Evolutionary conservation across 208 protist genomes (phyloP).

Genomic region (Leishmania braziliensis): DNA sequence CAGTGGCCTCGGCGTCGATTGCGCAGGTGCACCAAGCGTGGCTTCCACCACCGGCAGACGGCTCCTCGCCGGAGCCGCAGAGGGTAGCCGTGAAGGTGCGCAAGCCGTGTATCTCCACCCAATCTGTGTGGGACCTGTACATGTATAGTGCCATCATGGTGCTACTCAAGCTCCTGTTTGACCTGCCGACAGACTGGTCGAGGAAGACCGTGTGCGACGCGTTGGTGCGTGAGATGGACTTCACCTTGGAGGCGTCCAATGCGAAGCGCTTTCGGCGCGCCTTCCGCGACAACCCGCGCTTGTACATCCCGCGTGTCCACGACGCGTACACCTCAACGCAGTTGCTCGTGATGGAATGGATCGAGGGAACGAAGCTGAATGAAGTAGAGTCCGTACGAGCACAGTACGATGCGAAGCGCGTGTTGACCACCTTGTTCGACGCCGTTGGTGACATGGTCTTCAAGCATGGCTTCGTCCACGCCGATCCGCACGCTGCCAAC

Average conservation of each 20-base stretch:
- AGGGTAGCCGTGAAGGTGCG: conserved; percentile 96
- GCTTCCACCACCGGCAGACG: conserved; percentile 34
- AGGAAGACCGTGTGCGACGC: conserved; percentile 68
- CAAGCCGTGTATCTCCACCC: conserved; percentile 77
- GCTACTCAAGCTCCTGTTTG: conserved; percentile 70
- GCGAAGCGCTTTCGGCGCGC: conserved; percentile 47
- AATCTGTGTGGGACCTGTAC: conserved; percentile 85
- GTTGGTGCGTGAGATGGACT: conserved; percentile 84
- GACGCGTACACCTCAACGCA: conserved; percentile 54
- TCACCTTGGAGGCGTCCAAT: conserved; percentile 81
- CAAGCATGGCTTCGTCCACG: conserved; percentile 93
- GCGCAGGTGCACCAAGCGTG: conserved; percentile 93
- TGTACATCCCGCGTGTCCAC: conserved; percentile 76
- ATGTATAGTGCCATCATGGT: conserved; percentile 73
- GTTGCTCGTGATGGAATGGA: conserved; percentile 94
- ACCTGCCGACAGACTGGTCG: conserved; percentile 76
- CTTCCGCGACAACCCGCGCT: conserved; percentile 37
- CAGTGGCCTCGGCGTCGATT: conserved; percentile 94
- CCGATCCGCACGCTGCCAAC: conserved; percentile 94
- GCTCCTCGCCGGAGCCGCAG: conserved; percentile 20
- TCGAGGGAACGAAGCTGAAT: conserved; percentile 80
- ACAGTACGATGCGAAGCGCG: conserved; percentile 46
- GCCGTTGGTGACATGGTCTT: conserved; percentile 95
- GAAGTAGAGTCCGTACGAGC: conserved; percentile 62
- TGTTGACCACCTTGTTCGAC: conserved; percentile 81